phyloP scores from a whole-genome alignment of 331 rosid genomes.

The Spiraea crenata region DNA sequence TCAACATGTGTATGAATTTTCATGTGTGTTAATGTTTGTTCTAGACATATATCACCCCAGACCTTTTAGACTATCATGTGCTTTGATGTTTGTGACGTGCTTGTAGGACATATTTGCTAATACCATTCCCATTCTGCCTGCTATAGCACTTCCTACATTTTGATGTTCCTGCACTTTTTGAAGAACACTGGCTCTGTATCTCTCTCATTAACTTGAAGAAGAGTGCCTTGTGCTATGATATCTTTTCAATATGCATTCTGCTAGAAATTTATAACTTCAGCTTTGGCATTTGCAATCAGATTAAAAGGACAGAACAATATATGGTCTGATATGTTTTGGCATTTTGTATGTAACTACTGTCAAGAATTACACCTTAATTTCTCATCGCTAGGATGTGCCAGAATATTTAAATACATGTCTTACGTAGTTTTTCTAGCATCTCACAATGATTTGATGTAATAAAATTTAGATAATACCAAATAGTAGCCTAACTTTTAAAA shows the following conservation, averaged over 20 bases:
- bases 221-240: too few species aligned
- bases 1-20: neutral
- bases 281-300: neutral
- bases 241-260: neutral
- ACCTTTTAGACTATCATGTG: constrained; percentile 1
- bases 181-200: too few species aligned
- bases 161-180: neutral
- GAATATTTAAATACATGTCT: neutral
- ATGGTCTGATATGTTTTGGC: neutral
- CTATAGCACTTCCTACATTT: neutral
- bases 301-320: neutral
- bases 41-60: neutral
- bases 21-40: neutral
- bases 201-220: too few species aligned
- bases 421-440: neutral
- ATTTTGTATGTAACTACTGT: neutral
- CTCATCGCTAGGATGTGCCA: neutral
- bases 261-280: neutral
- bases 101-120: neutral
- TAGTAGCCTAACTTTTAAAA: neutral
- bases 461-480: neutral
- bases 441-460: neutral
- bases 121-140: neutral
- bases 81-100: neutral
- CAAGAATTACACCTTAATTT: neutral